Evolutionary conservation across 2,329 filamentous ascomycete genomes (phyloP).

Genomic region (Huntiella decipiens): DNA sequence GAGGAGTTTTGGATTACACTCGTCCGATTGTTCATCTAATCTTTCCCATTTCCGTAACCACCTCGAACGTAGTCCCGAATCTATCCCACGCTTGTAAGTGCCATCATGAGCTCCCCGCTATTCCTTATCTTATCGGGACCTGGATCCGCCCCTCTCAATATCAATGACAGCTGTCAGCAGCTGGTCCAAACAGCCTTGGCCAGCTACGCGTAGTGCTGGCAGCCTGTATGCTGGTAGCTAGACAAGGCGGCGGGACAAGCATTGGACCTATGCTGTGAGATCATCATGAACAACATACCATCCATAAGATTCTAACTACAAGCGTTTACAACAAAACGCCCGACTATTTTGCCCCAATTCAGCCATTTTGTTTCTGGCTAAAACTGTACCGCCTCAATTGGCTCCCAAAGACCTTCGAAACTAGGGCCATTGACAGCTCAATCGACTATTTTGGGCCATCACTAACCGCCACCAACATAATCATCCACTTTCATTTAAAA

Average conservation of each 20-base stretch:
- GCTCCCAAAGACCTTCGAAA: neutral
- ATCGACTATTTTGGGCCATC: neutral
- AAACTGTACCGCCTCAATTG: neutral
- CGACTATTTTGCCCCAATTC: neutral
- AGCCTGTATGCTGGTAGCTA: conserved; percentile 6
- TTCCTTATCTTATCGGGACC: too few relatives aligned
- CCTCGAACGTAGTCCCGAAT: too few relatives aligned
- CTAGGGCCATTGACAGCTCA: neutral
- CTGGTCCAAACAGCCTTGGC: conserved; percentile 1
- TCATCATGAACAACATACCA: neutral
- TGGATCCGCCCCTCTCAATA: neutral
- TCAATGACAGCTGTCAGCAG: neutral
- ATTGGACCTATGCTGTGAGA: neutral
- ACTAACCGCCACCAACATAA: neutral
- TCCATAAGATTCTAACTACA: neutral
- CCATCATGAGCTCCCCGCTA: too few relatives aligned
- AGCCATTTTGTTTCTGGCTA: too few relatives aligned
- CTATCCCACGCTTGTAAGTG: too few relatives aligned
- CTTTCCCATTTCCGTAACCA: too few relatives aligned
- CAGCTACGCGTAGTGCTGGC: conserved; percentile 7
- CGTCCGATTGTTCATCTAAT: too few relatives aligned
- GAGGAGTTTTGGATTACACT: too few relatives aligned
- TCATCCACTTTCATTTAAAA: neutral
- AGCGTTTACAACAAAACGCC: neutral
- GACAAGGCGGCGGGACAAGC: neutral